These are phyloP conservation scores for Neurospora sp. DNA, from an alignment of 495 filamentous ascomycete genomes.

Conservation along the genomic window DNA sequence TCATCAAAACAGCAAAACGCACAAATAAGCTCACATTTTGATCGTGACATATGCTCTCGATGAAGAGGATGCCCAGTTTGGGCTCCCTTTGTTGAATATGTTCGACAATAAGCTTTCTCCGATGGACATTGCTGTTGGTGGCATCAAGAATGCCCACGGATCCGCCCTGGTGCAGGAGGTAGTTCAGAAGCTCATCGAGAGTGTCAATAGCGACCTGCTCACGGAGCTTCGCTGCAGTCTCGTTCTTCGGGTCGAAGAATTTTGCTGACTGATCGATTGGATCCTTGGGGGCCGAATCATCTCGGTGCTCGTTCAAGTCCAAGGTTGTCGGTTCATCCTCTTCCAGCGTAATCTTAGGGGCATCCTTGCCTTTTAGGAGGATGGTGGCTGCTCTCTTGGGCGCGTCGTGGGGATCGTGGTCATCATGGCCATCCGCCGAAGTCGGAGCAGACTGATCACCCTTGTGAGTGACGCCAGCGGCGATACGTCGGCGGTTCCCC, in stretches of 20 bases:
- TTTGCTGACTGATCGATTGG: constrained; percentile 77
- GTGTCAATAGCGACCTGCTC: constrained; percentile 90
- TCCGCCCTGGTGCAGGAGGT: constrained; percentile 68
- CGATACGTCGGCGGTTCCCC: constrained; percentile 76
- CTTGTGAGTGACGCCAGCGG: constrained; percentile 43
- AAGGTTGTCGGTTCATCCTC: constrained; percentile 24
- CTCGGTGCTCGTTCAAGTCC: constrained; percentile 18
- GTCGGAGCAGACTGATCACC: constrained; percentile 16
- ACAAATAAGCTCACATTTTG: constrained; percentile 35
- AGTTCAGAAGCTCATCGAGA: constrained; percentile 82
- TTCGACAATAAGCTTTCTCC: constrained; percentile 72
- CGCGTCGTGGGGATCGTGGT: constrained; percentile 23
- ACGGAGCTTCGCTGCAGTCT: constrained; percentile 66
- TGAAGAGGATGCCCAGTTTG: constrained; percentile 79
- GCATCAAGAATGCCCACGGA: constrained; percentile 98
- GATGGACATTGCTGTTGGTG: constrained; percentile 86
- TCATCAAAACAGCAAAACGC: not conserved
- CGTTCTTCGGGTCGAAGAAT: constrained; percentile 92
- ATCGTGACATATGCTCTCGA: constrained; percentile 89
- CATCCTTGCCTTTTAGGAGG: constrained; percentile 33
- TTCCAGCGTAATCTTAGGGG: constrained; percentile 21
- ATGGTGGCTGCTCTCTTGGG: constrained; percentile 37
- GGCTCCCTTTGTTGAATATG: constrained; percentile 76
- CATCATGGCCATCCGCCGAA: constrained; percentile 14
- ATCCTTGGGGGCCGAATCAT: constrained; percentile 20